A percentile compares a stretch with the other conserved stretches of the same genome.
Conservation (phyloP, 306 rosid species). For the Mucuna pruriens region DNA sequence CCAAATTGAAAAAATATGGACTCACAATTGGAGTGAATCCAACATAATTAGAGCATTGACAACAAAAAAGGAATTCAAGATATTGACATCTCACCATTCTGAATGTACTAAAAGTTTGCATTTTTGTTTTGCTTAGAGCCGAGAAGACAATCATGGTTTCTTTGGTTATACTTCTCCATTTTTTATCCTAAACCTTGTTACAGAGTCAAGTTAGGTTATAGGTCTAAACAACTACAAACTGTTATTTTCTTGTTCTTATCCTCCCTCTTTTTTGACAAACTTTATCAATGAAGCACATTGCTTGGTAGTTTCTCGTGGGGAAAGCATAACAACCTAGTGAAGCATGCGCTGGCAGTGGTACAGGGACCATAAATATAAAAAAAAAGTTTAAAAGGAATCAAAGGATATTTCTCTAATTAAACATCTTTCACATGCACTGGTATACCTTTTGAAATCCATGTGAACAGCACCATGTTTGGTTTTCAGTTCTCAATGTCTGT, state of each 20-base stretch:
- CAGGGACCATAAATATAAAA: conserved; percentile 25
- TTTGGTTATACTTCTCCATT: neutral
- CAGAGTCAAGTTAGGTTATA: neutral
- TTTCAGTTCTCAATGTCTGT: neutral
- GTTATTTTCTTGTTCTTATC: neutral
- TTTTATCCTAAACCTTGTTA: neutral
- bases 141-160: neutral
- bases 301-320: neutral
- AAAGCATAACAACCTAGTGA: conserved; percentile 15
- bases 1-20: neutral
- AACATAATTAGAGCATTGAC: conserved; percentile 22
- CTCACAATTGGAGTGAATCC: conserved; percentile 10
- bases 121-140: neutral
- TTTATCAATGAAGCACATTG: conserved; percentile 22
- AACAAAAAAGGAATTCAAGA: neutral
- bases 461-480: conserved; percentile 22
- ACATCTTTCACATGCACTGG: conserved; percentile 42
- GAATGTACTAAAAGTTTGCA: neutral
- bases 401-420: conserved; percentile 33
- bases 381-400: conserved; percentile 28
- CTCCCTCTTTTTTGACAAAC: neutral
- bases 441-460: conserved; percentile 40
- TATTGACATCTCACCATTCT: neutral
- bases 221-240: neutral
- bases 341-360: conserved; percentile 42